phyloP scores from a whole-genome alignment of 257 asterid species.

The Fraxinus quadrangulata region DNA sequence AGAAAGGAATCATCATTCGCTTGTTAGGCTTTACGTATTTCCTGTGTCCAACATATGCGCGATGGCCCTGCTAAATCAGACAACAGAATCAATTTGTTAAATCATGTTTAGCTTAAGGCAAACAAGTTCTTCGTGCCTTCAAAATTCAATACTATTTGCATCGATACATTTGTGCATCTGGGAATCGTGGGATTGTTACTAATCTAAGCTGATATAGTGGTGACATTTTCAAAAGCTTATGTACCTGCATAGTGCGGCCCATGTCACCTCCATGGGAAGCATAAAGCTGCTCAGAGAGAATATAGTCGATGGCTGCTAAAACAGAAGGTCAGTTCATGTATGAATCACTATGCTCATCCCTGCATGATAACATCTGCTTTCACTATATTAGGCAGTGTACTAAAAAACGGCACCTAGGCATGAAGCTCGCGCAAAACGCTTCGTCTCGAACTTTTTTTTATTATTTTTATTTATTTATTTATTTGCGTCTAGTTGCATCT shows the following conservation, averaged over 20 bases:
- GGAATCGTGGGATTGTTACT: no score
- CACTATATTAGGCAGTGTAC: slow-evolving; percentile 40
- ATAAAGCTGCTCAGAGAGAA: slow-evolving; percentile 55
- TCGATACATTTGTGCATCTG: background rate
- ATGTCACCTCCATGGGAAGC: slow-evolving; percentile 71
- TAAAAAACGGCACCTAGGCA: no score
- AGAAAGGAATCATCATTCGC: slow-evolving; percentile 54
- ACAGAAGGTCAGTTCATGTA: slow-evolving; percentile 46
- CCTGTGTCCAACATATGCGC: slow-evolving; percentile 60
- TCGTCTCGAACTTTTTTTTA: no score
- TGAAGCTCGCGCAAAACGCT: no score
- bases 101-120: background rate
- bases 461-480: no score
- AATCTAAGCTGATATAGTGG: no score
- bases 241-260: slow-evolving; percentile 64
- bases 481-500: no score
- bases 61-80: slow-evolving; percentile 45
- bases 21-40: slow-evolving; percentile 62
- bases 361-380: slow-evolving; percentile 44
- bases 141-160: background rate
- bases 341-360: slow-evolving; percentile 54
- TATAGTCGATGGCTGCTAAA: slow-evolving; percentile 64
- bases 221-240: no score
- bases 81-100: background rate
- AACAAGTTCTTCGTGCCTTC: no score